Evolutionary conservation across 441 rosid genomes (phyloP).

Genomic region (Euphorbia schlechtendalii): DNA sequence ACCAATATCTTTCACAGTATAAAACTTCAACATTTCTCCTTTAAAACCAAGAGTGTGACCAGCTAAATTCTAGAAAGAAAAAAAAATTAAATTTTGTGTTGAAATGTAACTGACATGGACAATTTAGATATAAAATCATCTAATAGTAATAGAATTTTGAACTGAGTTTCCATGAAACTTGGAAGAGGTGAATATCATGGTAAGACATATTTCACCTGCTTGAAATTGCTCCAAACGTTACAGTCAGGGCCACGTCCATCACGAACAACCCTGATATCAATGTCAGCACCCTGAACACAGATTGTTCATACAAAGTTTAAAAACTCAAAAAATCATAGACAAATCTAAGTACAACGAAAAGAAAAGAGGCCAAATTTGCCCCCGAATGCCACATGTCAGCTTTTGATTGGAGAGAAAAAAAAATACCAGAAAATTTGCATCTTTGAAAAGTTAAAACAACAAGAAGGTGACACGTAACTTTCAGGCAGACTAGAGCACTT

Average conservation of each 20-base stretch:
- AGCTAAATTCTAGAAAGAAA: background rate
- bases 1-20: background rate
- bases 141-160: background rate
- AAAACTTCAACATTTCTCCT: background rate
- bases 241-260: constrained; percentile 96
- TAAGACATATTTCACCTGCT: too few species aligned
- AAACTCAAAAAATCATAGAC: too few species aligned
- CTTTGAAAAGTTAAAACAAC: too few species aligned
- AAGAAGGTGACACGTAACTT: too few species aligned
- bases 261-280: constrained; percentile 89
- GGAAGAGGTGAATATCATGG: too few species aligned
- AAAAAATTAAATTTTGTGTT: background rate
- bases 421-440: too few species aligned
- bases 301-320: constrained; percentile 12
- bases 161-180: background rate
- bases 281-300: constrained; percentile 76
- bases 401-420: too few species aligned
- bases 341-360: too few species aligned
- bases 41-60: background rate
- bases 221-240: constrained; percentile 97
- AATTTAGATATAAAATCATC: background rate
- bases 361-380: too few species aligned
- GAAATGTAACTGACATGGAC: background rate
- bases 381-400: too few species aligned
- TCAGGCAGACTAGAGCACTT: too few species aligned